Evolutionary conservation across 73 alveolate species (phyloP).

Genomic region (Durusdinium trenchii): DNA sequence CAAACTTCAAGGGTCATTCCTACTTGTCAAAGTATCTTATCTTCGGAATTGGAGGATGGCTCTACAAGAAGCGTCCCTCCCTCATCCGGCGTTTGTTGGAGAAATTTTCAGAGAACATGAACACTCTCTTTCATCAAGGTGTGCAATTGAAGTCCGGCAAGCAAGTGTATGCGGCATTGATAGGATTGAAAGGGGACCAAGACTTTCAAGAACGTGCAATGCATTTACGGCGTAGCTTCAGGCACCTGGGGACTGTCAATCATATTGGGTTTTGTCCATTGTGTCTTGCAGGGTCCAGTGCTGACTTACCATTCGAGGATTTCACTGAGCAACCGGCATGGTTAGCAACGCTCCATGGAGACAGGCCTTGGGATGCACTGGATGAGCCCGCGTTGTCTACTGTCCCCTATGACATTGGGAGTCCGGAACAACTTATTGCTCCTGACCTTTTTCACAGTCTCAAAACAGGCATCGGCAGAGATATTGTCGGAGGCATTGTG

Average conservation of each 20-base stretch:
- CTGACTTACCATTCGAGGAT: background rate
- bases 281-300: background rate
- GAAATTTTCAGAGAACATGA: background rate
- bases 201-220: background rate
- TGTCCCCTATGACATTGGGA: background rate
- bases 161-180: background rate
- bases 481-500: background rate
- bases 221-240: background rate
- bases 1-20: constrained; percentile 16
- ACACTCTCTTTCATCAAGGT: background rate
- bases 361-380: background rate
- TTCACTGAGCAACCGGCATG: background rate
- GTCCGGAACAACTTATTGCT: background rate
- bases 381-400: background rate
- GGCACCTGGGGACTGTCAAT: background rate
- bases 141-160: background rate
- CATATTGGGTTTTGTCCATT: background rate
- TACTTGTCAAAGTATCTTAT: background rate
- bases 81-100: background rate
- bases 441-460: background rate
- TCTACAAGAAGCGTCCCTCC: background rate
- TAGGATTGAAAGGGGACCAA: constrained; percentile 19
- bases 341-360: background rate
- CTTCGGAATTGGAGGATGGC: background rate
- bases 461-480: background rate